A percentile compares a stretch with the other conserved stretches of the same genome.
phyloP scores from a whole-genome alignment of 331 rosid genomes.

The Arachis monticola region DNA sequence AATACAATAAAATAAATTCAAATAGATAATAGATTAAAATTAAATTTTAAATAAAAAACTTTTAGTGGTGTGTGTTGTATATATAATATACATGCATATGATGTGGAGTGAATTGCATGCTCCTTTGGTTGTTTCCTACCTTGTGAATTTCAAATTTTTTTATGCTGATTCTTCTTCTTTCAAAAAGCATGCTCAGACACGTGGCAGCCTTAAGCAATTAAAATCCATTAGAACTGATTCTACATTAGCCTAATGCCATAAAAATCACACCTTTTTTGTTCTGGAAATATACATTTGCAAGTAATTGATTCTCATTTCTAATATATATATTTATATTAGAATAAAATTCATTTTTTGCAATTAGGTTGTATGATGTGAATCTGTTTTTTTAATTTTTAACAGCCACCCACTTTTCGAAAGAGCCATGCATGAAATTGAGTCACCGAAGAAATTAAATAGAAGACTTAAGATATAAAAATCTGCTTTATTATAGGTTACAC shows the following conservation, averaged over 20 bases:
- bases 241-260: conserved; percentile 40
- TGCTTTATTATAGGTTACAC: conserved; percentile 26
- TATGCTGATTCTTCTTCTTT: conserved; percentile 44
- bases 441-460: conserved; percentile 33
- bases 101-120: not conserved
- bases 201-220: conserved; percentile 54
- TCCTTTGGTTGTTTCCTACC: not conserved
- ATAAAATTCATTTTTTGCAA: conserved; percentile 1
- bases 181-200: conserved; percentile 52
- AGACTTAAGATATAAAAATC: conserved; percentile 24
- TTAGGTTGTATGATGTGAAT: conserved; percentile 52
- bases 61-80: too few species aligned
- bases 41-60: too few species aligned
- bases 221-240: conserved; percentile 41
- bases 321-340: not conserved
- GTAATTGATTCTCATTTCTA: not conserved
- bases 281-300: conserved; percentile 32
- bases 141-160: conserved; percentile 25
- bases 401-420: conserved; percentile 49
- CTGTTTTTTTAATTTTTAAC: conserved; percentile 29
- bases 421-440: conserved; percentile 35
- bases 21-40: too few species aligned
- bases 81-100: not conserved
- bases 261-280: conserved; percentile 38
- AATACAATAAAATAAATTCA: not conserved